Conservation (phyloP, 768 basidiomycete genomes). For the Pleurotus cornucopiae region DNA sequence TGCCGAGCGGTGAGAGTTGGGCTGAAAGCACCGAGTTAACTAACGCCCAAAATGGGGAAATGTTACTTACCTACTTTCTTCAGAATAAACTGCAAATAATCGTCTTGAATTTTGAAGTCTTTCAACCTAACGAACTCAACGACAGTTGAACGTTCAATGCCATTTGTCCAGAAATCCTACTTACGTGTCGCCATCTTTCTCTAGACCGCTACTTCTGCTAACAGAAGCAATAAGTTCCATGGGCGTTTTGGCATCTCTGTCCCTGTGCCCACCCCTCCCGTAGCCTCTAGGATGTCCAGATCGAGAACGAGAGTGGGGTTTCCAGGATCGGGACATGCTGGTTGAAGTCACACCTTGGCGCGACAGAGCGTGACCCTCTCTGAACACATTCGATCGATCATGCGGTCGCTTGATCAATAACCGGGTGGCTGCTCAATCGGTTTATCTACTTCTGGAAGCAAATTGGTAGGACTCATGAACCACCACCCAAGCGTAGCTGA, state of each 20-base stretch:
- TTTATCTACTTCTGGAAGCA: no score
- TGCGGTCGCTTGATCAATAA: no score
- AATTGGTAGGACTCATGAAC: no score
- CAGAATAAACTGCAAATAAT: conserved; percentile 62
- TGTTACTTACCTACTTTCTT: conserved; percentile 45
- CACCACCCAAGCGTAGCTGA: background rate
- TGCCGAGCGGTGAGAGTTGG: conserved; percentile 23
- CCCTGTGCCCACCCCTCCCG: background rate
- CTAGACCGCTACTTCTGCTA: conserved; percentile 73
- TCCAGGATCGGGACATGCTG: no score
- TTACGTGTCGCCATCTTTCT: conserved; percentile 73
- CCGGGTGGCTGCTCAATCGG: no score
- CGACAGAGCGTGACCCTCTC: no score
- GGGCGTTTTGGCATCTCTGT: background rate
- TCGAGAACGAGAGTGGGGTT: no score
- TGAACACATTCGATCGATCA: no score
- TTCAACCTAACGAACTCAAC: conserved; percentile 53
- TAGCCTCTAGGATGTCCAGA: background rate
- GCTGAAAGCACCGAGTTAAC: conserved; percentile 46
- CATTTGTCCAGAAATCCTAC: conserved; percentile 18
- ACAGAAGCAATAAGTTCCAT: conserved; percentile 71
- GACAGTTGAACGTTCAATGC: conserved; percentile 1
- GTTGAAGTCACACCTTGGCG: no score
- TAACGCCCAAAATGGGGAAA: conserved; percentile 16
- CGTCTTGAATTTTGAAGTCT: conserved; percentile 53